Evolutionary conservation across 306 rosid genomes (phyloP).

Genomic region (Inga oerstediana): DNA sequence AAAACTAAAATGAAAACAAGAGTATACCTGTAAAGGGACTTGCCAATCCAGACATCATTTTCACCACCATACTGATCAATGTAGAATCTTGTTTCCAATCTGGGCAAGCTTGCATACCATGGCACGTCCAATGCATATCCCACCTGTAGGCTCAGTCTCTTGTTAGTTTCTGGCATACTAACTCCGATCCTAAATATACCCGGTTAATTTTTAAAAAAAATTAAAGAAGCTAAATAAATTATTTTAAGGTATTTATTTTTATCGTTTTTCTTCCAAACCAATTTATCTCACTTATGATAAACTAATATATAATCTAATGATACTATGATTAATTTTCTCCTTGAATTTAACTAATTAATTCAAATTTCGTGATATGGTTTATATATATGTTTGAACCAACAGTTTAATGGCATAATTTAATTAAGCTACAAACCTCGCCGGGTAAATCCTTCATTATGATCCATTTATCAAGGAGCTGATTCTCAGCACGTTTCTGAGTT

Average conservation of each 20-base stretch:
- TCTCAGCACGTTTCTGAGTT: constrained; percentile 53
- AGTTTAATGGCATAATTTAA: not conserved
- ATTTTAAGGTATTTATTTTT: no score
- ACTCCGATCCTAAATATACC: no score
- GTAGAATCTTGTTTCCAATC: constrained; percentile 72
- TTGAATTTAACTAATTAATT: no score
- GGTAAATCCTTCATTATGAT: constrained; percentile 76
- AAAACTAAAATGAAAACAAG: not conserved
- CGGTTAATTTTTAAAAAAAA: no score
- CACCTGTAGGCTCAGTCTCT: constrained; percentile 44
- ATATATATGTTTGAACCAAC: not conserved
- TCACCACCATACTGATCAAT: constrained; percentile 79
- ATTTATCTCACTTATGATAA: no score
- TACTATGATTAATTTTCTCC: not conserved
- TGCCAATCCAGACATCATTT: constrained; percentile 88
- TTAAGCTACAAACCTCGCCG: constrained; percentile 61
- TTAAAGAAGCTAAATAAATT: no score
- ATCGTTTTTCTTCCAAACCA: no score
- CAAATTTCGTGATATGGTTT: not conserved
- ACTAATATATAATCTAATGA: no score
- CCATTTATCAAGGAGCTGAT: constrained; percentile 79
- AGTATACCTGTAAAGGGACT: constrained; percentile 78
- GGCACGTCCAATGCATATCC: constrained; percentile 74
- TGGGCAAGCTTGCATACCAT: constrained; percentile 81
- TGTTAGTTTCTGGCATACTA: not conserved